These are phyloP conservation scores for Mucor mucedo DNA, from an alignment of 371 early-diverging fungal species.

Conservation along the genomic window DNA sequence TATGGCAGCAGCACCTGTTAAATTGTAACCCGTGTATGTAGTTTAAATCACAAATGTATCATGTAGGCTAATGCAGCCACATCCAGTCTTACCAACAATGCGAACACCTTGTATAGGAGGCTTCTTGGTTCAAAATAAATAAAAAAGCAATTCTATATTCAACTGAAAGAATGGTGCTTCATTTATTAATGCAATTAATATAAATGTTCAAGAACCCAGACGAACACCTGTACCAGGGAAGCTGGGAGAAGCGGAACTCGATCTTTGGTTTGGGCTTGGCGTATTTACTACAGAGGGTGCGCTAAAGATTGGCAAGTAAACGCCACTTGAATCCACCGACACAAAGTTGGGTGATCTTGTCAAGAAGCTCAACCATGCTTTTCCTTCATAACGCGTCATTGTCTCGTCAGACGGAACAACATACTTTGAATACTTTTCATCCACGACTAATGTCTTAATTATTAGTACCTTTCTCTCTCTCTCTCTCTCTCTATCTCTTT, in stretches of 20 bases:
- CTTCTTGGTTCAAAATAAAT: no score
- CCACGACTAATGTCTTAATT: constrained; percentile 14
- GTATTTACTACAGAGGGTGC: not conserved
- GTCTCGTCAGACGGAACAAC: constrained; percentile 21
- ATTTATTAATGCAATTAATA: not conserved
- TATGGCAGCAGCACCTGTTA: no score
- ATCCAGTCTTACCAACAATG: no score
- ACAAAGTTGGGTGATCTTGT: constrained; percentile 25
- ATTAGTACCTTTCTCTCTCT: no score
- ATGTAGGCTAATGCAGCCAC: no score
- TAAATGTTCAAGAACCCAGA: constrained; percentile 16
- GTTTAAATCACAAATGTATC: no score
- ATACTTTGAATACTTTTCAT: constrained; percentile 9
- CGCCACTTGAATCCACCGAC: constrained; percentile 13
- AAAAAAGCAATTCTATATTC: no score
- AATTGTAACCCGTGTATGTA: no score
- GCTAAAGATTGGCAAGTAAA: constrained; percentile 27
- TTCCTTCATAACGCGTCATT: constrained; percentile 18
- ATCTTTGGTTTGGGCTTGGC: not conserved
- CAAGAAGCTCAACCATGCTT: constrained; percentile 18
- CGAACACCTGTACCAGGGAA: constrained; percentile 29
- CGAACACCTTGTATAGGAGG: no score
- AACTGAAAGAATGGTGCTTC: no score
- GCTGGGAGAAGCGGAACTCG: not conserved
- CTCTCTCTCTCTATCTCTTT: not conserved